These are phyloP conservation scores for Flaveria floridana DNA, from an alignment of 140 eudicot genomes.

Conservation along the genomic window DNA sequence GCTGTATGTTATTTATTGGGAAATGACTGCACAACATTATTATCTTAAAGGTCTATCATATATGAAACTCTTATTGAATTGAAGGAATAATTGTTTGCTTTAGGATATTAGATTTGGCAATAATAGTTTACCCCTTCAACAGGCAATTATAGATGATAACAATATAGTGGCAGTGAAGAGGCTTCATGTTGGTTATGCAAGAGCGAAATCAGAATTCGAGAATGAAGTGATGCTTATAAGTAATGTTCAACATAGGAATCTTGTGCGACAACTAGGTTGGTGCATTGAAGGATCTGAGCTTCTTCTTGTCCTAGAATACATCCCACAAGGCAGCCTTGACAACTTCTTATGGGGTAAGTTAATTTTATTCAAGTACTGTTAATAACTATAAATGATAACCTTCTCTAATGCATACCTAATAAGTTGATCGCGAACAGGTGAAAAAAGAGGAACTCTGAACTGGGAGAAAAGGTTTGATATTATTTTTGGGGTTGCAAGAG, in stretches of 20 bases:
- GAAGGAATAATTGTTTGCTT: background rate
- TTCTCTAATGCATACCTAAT: background rate
- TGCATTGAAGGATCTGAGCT: constrained; percentile 19
- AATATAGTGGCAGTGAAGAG: constrained; percentile 17
- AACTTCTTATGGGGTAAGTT: constrained; percentile 18
- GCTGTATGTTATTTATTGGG: background rate
- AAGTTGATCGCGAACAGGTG: constrained; percentile 31
- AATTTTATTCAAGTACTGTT: background rate
- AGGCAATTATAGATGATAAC: constrained; percentile 14
- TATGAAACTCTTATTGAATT: background rate
- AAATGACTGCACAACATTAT: background rate
- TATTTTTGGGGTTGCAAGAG: constrained; percentile 34
- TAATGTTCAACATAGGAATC: constrained; percentile 19
- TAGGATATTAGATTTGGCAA: background rate
- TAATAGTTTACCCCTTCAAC: background rate
- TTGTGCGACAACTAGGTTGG: constrained; percentile 18
- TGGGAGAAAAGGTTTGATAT: constrained; percentile 33
- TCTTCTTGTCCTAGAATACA: constrained; percentile 17
- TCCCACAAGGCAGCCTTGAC: constrained; percentile 18
- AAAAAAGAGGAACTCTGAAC: constrained; percentile 28
- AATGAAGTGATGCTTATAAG: constrained; percentile 19
- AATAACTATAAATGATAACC: background rate
- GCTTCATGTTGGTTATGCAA: constrained; percentile 4
- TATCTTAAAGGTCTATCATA: background rate
- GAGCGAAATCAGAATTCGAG: constrained; percentile 17